Base-by-base conservation (phyloP, 106 monocot species). In the Iris macrosiphon region DNA sequence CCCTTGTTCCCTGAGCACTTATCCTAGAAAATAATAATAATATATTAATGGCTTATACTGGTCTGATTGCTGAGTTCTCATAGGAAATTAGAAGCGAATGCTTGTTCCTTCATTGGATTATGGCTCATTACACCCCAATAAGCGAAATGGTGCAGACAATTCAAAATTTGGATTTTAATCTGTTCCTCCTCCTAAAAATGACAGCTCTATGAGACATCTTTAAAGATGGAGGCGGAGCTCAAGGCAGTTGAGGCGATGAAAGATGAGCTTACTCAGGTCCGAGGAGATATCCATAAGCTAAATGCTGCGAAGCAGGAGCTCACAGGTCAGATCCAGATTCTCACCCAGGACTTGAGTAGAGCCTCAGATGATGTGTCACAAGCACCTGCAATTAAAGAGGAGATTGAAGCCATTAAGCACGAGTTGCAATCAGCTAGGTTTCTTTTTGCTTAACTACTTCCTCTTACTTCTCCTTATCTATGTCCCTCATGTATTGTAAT, bases 371-470 rank as follows among this genome's bases (percentile, higher is more conserved):
- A 87, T 7, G 40, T 78, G 19, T 82, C 75, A 57, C 71, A 79
- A 67, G 75, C 57, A 4, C 75, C 87, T 11, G 70, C 82, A 12
- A 39, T 87, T 42, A 82, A 80, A 51, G 64, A 67, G 7, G 82
- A 87, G 52, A 72, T 82, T 31, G 82, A 79, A 16, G 25, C 40
- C 60, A 68, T 87, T 64, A 81, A 79, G 55, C 70, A 75, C 29
- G 91, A 92, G 39, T 25, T 82, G 31, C 85, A 85, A 58, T 63
- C 54, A 18, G 74, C 72, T 21, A 85, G 81, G 90, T 91, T 43
- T 43, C 11, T 53, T 43, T 27, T 44, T 13, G 27, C 27, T 29
- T 47, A 12, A 9, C 48, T 32, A 40, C 22, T 19, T 50, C 2
- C 10, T 41, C 2, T 22, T 39, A 20, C 35, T 21, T 3, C 6